These are phyloP conservation scores for Senna siamea DNA, from an alignment of 306 rosid genomes.

Conservation along the genomic window DNA sequence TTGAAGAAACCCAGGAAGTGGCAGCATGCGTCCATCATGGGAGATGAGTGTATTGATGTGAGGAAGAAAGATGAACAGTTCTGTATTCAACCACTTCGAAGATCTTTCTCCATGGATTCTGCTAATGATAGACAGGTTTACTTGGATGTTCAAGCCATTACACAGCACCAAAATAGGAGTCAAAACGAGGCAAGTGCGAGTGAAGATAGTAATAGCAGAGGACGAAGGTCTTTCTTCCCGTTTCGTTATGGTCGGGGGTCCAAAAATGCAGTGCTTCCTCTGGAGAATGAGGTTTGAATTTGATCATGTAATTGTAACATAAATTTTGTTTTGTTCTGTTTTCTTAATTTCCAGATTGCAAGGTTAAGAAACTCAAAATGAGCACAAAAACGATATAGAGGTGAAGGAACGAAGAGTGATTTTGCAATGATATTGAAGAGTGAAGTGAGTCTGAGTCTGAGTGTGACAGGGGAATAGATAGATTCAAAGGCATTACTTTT, in stretches of 20 bases:
- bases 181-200: slow-evolving; percentile 42
- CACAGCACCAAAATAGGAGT: slow-evolving; percentile 32
- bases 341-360: slow-evolving; percentile 22
- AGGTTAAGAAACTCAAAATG: slow-evolving; percentile 24
- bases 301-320: slow-evolving; percentile 21
- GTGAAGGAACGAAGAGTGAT: slow-evolving; percentile 28
- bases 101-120: slow-evolving; percentile 81
- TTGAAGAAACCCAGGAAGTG: slow-evolving; percentile 52
- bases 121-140: slow-evolving; percentile 59
- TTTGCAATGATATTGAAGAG: slow-evolving; percentile 33
- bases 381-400: slow-evolving; percentile 6
- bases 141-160: slow-evolving; percentile 52
- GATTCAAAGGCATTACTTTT: slow-evolving; percentile 39
- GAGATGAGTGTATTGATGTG: slow-evolving; percentile 71
- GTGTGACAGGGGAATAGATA: too few species aligned
- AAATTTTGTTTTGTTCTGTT: neutral
- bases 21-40: slow-evolving; percentile 64
- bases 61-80: slow-evolving; percentile 66
- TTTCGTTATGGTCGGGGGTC: slow-evolving; percentile 57
- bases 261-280: slow-evolving; percentile 51
- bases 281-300: slow-evolving; percentile 45
- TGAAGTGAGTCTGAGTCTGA: slow-evolving; percentile 26
- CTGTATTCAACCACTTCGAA: slow-evolving; percentile 58
- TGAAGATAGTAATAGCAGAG: slow-evolving; percentile 53
- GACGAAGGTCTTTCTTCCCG: slow-evolving; percentile 63